A percentile compares a stretch with the other conserved stretches of the same genome.
Conservation (phyloP, 768 basidiomycete genomes). For the Botryobasidium botryosum region DNA sequence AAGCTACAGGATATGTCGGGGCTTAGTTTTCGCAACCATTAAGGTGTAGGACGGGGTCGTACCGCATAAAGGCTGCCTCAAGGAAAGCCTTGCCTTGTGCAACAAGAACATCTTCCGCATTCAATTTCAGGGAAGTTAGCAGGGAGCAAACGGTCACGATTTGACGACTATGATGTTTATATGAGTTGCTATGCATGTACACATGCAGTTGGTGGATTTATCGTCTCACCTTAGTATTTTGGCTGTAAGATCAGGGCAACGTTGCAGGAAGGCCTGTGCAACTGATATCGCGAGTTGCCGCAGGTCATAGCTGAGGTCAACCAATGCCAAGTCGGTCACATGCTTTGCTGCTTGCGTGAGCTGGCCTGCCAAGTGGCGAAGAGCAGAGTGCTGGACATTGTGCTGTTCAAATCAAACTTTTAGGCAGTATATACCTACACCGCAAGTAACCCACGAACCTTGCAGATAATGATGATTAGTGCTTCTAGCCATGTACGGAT, state of each 20-base stretch:
- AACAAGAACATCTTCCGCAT: conserved; percentile 40
- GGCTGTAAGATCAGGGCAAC: conserved; percentile 37
- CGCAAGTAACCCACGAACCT: conserved; percentile 17
- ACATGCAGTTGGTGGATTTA: conserved; percentile 1
- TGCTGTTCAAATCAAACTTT: no score
- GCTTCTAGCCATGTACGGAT: conserved; percentile 47
- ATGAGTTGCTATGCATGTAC: neutral
- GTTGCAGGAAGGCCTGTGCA: conserved; percentile 43
- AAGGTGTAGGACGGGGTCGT: conserved; percentile 13
- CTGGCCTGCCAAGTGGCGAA: conserved; percentile 36
- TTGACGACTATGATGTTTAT: conserved; percentile 25
- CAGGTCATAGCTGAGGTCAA: conserved; percentile 46
- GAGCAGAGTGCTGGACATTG: conserved; percentile 39
- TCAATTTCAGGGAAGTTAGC: conserved; percentile 29
- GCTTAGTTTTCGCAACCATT: neutral
- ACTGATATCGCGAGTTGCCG: conserved; percentile 47
- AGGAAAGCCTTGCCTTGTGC: conserved; percentile 41
- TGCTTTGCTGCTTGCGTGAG: conserved; percentile 37
- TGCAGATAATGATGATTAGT: conserved; percentile 48
- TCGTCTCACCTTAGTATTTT: conserved; percentile 35
- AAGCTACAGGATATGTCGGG: conserved; percentile 25
- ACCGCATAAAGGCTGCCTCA: conserved; percentile 34
- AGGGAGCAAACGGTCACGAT: conserved; percentile 36
- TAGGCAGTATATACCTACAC: no score
- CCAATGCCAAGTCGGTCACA: conserved; percentile 32